Evolutionary conservation across 1,284 basidiomycete genomes (phyloP).

Genomic region (Termitomyces sp.): DNA sequence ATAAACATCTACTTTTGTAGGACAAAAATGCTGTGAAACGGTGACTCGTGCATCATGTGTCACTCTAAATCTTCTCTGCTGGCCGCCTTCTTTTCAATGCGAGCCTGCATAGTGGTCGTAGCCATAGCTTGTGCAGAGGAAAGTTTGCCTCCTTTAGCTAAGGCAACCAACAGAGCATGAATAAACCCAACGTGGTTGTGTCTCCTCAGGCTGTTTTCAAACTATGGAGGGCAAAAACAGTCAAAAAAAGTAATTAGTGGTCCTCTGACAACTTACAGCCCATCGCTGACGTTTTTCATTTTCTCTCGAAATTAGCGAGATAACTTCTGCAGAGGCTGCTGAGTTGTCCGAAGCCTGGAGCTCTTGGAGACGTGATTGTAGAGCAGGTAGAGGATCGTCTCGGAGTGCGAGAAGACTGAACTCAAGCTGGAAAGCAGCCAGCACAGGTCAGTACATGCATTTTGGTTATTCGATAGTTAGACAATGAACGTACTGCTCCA

Average conservation of each 20-base stretch:
- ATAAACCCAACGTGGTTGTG: conserved; percentile 82
- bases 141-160: conserved; percentile 62
- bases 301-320: conserved; percentile 69
- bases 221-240: conserved; percentile 37
- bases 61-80: conserved; percentile 55
- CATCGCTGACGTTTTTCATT: conserved; percentile 74
- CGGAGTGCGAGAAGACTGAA: conserved; percentile 87
- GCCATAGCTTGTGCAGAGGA: conserved; percentile 43
- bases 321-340: conserved; percentile 45
- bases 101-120: conserved; percentile 47
- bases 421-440: conserved; percentile 56
- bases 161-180: conserved; percentile 61
- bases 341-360: conserved; percentile 44
- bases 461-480: background rate
- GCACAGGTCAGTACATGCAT: background rate
- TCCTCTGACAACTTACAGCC: conserved; percentile 49
- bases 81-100: conserved; percentile 45
- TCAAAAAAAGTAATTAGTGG: conserved; percentile 12
- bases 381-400: conserved; percentile 68
- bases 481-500: conserved; percentile 59
- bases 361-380: conserved; percentile 53
- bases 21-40: background rate
- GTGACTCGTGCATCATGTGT: conserved; percentile 37
- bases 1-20: background rate
- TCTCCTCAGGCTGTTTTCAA: conserved; percentile 75